A percentile compares a stretch with the other conserved stretches of the same genome.
phyloP scores from a whole-genome alignment of 495 filamentous ascomycete species.

The Penicillium ochrochloron region DNA sequence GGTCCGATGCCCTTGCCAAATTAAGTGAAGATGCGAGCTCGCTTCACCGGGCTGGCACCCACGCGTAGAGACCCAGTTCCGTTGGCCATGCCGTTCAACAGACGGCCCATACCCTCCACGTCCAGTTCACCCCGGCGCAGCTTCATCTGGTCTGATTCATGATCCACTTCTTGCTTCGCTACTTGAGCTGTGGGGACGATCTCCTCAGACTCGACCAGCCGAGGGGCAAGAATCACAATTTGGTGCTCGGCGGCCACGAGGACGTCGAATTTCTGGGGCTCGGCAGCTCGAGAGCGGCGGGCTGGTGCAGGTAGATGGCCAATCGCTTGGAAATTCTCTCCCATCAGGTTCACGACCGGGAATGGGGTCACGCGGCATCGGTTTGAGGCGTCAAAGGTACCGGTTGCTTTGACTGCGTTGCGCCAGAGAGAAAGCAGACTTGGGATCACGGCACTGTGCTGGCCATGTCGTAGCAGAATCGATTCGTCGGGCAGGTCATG shows the following conservation, averaged over 20 bases:
- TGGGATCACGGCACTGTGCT: constrained; percentile 64
- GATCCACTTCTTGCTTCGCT: constrained; percentile 27
- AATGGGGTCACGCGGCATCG: constrained; percentile 50
- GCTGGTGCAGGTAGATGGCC: constrained; percentile 53
- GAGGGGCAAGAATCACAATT: constrained; percentile 59
- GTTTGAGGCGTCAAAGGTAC: constrained; percentile 56
- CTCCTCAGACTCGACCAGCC: constrained; percentile 37
- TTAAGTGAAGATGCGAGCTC: constrained; percentile 48
- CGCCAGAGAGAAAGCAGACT: constrained; percentile 71
- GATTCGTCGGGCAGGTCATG: constrained; percentile 63
- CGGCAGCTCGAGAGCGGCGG: constrained; percentile 39
- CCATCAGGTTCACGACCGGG: constrained; percentile 61
- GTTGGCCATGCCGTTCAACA: constrained; percentile 52
- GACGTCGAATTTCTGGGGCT: constrained; percentile 58
- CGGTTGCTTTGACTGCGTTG: constrained; percentile 61
- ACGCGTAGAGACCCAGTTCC: constrained; percentile 38
- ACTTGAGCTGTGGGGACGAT: constrained; percentile 11
- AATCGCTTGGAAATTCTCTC: constrained; percentile 66
- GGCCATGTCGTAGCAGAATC: constrained; percentile 69
- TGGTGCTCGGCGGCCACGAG: constrained; percentile 68
- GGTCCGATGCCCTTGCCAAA: constrained; percentile 17
- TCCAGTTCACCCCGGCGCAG: constrained; percentile 53
- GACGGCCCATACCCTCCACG: constrained; percentile 56
- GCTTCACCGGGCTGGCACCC: constrained; percentile 45
- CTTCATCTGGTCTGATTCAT: constrained; percentile 48